phyloP scores from a whole-genome alignment of 352 stramenopile species.

The Phytophthora quininea region DNA sequence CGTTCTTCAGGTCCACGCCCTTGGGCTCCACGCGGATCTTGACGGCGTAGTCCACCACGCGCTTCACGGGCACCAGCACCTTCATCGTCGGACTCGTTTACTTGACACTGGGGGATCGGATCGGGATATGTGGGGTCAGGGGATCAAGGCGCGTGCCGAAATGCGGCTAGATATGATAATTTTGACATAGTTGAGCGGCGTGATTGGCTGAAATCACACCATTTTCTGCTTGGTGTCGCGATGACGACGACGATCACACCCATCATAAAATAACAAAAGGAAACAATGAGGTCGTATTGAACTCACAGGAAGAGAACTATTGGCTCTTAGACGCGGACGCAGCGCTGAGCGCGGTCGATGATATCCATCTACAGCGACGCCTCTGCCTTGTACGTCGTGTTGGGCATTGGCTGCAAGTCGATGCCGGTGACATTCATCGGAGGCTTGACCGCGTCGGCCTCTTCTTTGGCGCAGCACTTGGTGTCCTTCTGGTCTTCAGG shows the following conservation, averaged over 20 bases:
- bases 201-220: background rate
- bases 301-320: background rate
- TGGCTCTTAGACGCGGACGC: background rate
- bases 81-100: conserved; percentile 58
- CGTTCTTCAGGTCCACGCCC: conserved; percentile 97
- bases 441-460: conserved; percentile 15
- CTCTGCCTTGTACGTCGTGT: conserved; percentile 34
- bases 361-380: background rate
- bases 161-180: background rate
- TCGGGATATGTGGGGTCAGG: conserved; percentile 17
- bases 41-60: conserved; percentile 98
- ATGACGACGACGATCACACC: no score
- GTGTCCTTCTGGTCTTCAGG: background rate
- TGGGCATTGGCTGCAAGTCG: conserved; percentile 23
- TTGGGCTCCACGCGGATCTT: conserved; percentile 96
- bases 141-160: conserved; percentile 1
- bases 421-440: conserved; percentile 22
- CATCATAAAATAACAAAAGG: background rate
- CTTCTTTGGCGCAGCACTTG: conserved; percentile 10
- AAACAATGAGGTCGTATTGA: background rate
- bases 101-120: background rate
- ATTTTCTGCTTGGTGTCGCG: no score
- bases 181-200: background rate
- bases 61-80: conserved; percentile 97
- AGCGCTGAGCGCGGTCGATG: background rate